Conservation (phyloP, 192 early-diverging fungal genomes). For the Chytriomyces confervae region DNA sequence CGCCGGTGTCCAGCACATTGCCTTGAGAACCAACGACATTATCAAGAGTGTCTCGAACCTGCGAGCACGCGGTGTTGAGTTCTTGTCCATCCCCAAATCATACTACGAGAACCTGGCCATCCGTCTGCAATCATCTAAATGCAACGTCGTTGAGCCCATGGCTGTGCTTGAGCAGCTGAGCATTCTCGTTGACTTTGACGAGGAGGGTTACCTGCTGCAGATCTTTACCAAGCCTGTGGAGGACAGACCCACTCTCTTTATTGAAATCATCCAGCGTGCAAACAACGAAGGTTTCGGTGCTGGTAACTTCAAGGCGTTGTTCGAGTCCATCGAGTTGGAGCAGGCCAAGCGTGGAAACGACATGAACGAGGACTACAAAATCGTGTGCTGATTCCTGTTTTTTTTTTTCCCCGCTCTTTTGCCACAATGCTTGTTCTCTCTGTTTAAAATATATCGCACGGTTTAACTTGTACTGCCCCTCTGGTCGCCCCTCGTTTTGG, state of each 20-base stretch:
- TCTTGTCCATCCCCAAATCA: conserved; percentile 76
- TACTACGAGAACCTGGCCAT: conserved; percentile 89
- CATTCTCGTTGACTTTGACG: conserved; percentile 97
- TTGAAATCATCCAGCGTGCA: conserved; percentile 96
- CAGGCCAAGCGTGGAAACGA: conserved; percentile 83
- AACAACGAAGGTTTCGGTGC: conserved; percentile 94
- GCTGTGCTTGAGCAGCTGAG: conserved; percentile 81
- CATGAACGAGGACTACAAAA: not conserved
- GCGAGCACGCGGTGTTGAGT: conserved; percentile 85
- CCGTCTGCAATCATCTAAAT: conserved; percentile 71
- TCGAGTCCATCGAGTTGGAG: conserved; percentile 94
- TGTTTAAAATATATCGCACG: too few species aligned
- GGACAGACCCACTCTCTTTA: conserved; percentile 95
- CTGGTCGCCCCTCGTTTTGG: too few species aligned
- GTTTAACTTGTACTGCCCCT: too few species aligned
- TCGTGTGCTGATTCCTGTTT: not conserved
- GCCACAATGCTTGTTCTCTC: too few species aligned
- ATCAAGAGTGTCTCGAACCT: conserved; percentile 82
- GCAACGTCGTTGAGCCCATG: conserved; percentile 82
- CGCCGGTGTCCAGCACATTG: conserved; percentile 82
- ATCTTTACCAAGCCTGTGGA: conserved; percentile 88
- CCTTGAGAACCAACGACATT: conserved; percentile 87
- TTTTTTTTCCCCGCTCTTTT: too few species aligned
- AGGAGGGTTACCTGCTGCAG: conserved; percentile 94
- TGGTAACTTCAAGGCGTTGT: conserved; percentile 97